A percentile compares a stretch with the other conserved stretches of the same genome.
These are phyloP conservation scores for Skeletonema marinoi DNA, from an alignment of 108 stramenopile genomes.

Conservation along the genomic window DNA sequence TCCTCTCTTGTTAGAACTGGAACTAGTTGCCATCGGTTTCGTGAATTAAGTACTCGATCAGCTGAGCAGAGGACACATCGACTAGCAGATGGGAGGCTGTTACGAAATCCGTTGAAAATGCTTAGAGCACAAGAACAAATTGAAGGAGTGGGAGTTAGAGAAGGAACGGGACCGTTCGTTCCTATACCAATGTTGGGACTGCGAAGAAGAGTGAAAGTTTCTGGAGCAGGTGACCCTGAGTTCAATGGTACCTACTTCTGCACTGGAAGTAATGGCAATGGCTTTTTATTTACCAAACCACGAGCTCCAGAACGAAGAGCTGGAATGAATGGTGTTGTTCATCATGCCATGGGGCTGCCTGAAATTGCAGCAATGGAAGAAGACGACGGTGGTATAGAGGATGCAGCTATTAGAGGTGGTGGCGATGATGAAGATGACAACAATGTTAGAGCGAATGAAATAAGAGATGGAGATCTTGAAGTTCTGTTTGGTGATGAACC, in stretches of 20 bases:
- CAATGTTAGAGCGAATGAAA: conserved; percentile 1
- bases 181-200: conserved; percentile 72
- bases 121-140: conserved; percentile 80
- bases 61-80: conserved; percentile 63
- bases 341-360: not conserved
- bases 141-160: conserved; percentile 47
- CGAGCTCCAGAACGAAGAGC: conserved; percentile 45
- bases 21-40: conserved; percentile 67
- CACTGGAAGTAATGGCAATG: conserved; percentile 78
- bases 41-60: conserved; percentile 53
- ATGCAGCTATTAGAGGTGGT: conserved; percentile 14
- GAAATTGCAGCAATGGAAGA: conserved; percentile 16
- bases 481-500: conserved; percentile 41
- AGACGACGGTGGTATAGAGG: conserved; percentile 5
- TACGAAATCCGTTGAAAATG: conserved; percentile 67
- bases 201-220: conserved; percentile 54
- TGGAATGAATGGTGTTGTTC: not conserved
- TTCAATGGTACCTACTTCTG: conserved; percentile 86
- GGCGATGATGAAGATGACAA: conserved; percentile 14
- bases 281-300: conserved; percentile 79
- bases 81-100: conserved; percentile 51
- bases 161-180: conserved; percentile 40
- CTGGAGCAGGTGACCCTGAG: conserved; percentile 72
- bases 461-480: conserved; percentile 18
- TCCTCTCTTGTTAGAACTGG: conserved; percentile 62